phyloP scores from a whole-genome alignment of 768 basidiomycete species.

The Macrocybe gigantea region DNA sequence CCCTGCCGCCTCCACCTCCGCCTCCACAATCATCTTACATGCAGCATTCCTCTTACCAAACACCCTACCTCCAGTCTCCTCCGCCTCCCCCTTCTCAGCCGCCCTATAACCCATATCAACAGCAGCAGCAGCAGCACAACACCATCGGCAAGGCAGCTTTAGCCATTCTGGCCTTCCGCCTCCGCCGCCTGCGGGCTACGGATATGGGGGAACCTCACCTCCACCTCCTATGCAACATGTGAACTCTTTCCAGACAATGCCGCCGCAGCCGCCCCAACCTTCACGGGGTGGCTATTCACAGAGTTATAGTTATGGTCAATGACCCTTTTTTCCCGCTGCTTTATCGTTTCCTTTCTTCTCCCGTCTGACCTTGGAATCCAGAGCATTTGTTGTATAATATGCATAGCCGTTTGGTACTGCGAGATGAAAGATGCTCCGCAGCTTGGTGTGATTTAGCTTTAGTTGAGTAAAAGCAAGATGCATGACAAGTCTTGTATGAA shows the following conservation, averaged over 20 bases:
- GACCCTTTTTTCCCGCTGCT: not conserved
- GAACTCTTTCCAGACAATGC: not conserved
- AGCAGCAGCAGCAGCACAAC: constrained; percentile 2
- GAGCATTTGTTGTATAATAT: too few species aligned
- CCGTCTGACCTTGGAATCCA: too few species aligned
- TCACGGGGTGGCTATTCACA: constrained; percentile 2
- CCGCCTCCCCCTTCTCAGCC: constrained; percentile 8
- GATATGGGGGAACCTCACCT: constrained; percentile 6
- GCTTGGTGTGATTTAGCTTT: too few species aligned
- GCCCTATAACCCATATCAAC: not conserved
- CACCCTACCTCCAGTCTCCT: constrained; percentile 5
- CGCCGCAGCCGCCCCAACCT: not conserved
- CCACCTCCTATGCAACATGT: constrained; percentile 13
- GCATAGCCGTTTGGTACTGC: too few species aligned
- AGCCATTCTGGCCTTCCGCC: not conserved
- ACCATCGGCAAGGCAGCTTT: constrained; percentile 1
- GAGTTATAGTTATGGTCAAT: not conserved
- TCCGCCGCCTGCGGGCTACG: not conserved
- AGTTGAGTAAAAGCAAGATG: too few species aligned
- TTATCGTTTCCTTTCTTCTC: too few species aligned
- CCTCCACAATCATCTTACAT: constrained; percentile 2
- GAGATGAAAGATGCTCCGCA: too few species aligned
- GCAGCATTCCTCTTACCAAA: constrained; percentile 1
- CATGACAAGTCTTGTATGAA: too few species aligned
- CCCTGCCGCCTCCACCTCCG: constrained; percentile 5